Percentiles rank a stretch among this genome's conserved stretches.
phyloP scores from a whole-genome alignment of 768 basidiomycete species.

The Rhodotorula taiwanensis region DNA sequence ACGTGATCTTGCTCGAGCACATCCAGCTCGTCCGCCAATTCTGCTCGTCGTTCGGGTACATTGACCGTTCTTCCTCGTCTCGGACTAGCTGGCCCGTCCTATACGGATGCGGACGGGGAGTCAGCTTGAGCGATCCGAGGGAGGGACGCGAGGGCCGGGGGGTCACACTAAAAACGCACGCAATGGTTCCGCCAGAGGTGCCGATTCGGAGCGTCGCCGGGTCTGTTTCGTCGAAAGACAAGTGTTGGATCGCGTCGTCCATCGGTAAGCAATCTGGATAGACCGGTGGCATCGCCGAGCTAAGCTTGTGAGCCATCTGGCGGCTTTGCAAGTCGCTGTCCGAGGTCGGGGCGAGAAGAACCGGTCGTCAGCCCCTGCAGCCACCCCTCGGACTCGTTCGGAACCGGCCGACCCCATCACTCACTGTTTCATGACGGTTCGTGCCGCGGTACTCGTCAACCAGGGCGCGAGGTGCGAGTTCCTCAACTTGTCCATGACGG shows the following conservation, averaged over 20 bases:
- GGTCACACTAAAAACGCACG: conserved; percentile 6
- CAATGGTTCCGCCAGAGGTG: conserved; percentile 11
- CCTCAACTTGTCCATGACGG: too few relatives aligned
- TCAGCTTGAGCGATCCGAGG: neutral
- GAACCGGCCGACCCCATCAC: too few relatives aligned
- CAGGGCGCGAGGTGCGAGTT: neutral
- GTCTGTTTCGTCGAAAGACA: conserved; percentile 20
- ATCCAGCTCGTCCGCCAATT: conserved; percentile 25
- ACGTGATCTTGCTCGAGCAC: conserved; percentile 21
- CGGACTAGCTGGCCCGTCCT: conserved; percentile 15
- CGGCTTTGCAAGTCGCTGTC: conserved; percentile 7
- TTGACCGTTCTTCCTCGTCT: neutral
- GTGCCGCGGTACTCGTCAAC: too few relatives aligned
- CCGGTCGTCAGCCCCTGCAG: neutral
- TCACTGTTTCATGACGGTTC: neutral
- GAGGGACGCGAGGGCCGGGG: neutral
- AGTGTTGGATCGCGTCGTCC: conserved; percentile 23
- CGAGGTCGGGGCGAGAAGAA: neutral
- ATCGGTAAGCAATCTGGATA: conserved; percentile 28
- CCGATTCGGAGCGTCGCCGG: conserved; percentile 15
- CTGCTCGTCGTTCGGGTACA: conserved; percentile 34
- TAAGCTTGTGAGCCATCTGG: neutral
- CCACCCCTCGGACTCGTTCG: too few relatives aligned
- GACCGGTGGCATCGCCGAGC: neutral
- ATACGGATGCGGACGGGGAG: neutral